Evolutionary conservation across 2,329 filamentous ascomycete species (phyloP).

Genomic region (Aspergillus jensenii): DNA sequence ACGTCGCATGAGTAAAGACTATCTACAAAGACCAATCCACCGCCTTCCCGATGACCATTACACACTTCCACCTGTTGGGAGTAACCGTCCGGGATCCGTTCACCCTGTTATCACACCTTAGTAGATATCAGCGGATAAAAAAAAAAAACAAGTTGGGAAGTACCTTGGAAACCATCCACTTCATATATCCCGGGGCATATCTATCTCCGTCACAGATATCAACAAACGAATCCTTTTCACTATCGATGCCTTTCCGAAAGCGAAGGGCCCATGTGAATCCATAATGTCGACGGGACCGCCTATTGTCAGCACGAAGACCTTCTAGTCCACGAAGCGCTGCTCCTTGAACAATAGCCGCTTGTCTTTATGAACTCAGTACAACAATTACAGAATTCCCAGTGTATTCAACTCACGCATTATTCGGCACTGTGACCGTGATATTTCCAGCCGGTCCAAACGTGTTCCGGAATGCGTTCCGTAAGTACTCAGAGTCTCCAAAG

Average conservation of each 20-base stretch:
- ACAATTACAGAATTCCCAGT: too few species aligned
- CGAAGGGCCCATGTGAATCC: not conserved
- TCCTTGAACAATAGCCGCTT: conserved; percentile 12
- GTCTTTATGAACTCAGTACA: not conserved
- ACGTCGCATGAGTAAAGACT: too few species aligned
- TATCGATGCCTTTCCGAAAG: not conserved
- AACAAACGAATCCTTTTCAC: not conserved
- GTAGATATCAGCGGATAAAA: too few species aligned
- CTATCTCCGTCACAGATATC: not conserved
- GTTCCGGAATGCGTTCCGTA: not conserved
- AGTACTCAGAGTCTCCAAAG: conserved; percentile 8
- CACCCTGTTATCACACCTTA: not conserved
- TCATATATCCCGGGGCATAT: not conserved
- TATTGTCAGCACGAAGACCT: conserved; percentile 1
- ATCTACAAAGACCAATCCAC: rapidly evolving
- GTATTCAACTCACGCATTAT: not conserved
- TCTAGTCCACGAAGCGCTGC: conserved; percentile 8
- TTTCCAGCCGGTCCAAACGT: not conserved
- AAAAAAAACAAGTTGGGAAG: too few species aligned
- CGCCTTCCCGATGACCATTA: rapidly evolving
- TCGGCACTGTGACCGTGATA: conserved; percentile 5
- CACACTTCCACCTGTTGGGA: too few species aligned
- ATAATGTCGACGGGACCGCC: conserved; percentile 8
- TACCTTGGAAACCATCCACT: conserved; percentile 2
- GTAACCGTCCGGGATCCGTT: not conserved